Evolutionary conservation across 2,329 filamentous ascomycete species (phyloP), one percentile per base, ranked within the genome.

Genomic region (Clonostachys chloroleuca): DNA sequence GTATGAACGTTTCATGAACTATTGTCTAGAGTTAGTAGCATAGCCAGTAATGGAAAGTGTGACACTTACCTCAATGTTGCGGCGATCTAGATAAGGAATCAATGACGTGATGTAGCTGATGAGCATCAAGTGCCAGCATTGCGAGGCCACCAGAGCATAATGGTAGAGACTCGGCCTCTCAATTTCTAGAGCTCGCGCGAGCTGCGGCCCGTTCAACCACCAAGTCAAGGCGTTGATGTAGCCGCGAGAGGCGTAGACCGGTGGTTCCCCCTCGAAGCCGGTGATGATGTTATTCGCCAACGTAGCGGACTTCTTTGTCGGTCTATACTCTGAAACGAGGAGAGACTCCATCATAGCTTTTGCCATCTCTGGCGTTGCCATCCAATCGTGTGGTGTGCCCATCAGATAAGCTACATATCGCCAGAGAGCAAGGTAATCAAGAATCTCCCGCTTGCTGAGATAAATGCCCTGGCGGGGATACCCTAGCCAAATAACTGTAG

Each of bases 281-380:
- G 79, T 74, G 54, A 92, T 83, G 56, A 92, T 85, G 59, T 92
- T 92, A 62, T 86, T 86, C 3, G 86, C 86, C 30, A 92, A 71
- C 6, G 84, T 70, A 41, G 74, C 74, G 1, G 80, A 84, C 17
- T 77, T 86, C 1, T 74, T 66, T 0, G 80, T 83, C 0, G 88
- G 87, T 20, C 77, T 60, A 17, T 91, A 75, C 61, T 92, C 87
- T 33, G 83, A 74, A 24, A 80, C 66, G 16, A 89, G 62, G 2
- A 91, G 67, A 0, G 77, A 80, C 54, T 92, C 86, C 80, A 90
- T 84, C 56, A 82, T 75, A 3, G 70, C 70, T 53, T 76, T 81
- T 2, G 84, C 82, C 36, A 73, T 70, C 6, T 66, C 66, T 0
- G 79, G 72, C 1, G 74, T 80, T 3, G 73, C 71, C 57, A 90